Percentiles rank a stretch among this genome's conserved stretches.
phyloP scores from a whole-genome alignment of 2,329 filamentous ascomycete genomes.

The Fusarium sp. region DNA sequence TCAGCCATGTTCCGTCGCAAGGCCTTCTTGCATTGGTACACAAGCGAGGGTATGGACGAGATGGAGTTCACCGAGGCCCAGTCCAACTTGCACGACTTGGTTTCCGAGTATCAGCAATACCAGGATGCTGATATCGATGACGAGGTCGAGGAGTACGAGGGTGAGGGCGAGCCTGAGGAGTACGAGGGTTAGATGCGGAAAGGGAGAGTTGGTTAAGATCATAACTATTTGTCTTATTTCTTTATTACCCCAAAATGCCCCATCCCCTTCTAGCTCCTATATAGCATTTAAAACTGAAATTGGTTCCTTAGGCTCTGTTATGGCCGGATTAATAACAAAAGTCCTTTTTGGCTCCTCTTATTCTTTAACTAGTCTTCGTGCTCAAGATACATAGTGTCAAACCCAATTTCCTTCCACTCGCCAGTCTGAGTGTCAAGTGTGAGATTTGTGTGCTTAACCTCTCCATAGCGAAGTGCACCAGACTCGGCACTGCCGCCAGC shows the following conservation, averaged over 20 bases:
- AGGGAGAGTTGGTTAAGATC: slow-evolving; percentile 20
- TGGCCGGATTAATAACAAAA: slow-evolving; percentile 23
- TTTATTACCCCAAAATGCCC: slow-evolving; percentile 26
- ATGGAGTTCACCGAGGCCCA: slow-evolving; percentile 99
- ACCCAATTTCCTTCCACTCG: slow-evolving; percentile 22
- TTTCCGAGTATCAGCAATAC: slow-evolving; percentile 99
- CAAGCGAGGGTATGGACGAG: slow-evolving; percentile 99
- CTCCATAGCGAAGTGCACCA: slow-evolving; percentile 66
- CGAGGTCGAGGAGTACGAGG: slow-evolving; percentile 81
- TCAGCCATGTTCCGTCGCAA: slow-evolving; percentile 99
- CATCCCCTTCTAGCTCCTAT: slow-evolving; percentile 23
- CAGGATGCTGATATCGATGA: slow-evolving; percentile 98
- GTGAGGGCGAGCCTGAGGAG: slow-evolving; percentile 47
- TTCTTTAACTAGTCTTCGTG: neutral
- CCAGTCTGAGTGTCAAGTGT: slow-evolving; percentile 37
- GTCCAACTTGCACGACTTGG: slow-evolving; percentile 99
- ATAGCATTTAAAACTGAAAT: slow-evolving; percentile 36
- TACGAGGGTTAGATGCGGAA: slow-evolving; percentile 22
- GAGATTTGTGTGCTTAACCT: slow-evolving; percentile 52
- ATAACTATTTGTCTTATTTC: slow-evolving; percentile 21
- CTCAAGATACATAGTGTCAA: slow-evolving; percentile 31
- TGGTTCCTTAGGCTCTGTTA: slow-evolving; percentile 23
- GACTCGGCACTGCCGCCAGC: slow-evolving; percentile 62
- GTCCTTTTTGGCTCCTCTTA: neutral
- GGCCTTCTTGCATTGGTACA: slow-evolving; percentile 99